A percentile compares a stretch with the other conserved stretches of the same genome.
Conservation (phyloP, 2,329 filamentous ascomycete genomes). For the Arthrobotrys musiformis region DNA sequence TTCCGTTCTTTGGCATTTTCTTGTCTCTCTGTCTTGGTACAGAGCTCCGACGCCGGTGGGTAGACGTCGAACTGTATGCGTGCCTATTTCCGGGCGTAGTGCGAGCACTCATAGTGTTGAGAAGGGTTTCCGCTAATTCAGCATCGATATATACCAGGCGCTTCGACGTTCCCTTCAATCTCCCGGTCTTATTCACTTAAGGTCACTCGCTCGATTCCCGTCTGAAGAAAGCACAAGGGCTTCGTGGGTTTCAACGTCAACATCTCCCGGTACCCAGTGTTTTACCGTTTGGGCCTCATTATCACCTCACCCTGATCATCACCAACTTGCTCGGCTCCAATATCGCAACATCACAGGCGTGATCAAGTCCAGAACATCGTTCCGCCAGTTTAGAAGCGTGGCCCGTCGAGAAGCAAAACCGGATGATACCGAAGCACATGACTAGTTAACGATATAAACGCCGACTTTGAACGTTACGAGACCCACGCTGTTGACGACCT, state of each 20-base stretch:
- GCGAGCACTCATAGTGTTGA: not conserved
- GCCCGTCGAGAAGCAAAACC: constrained; percentile 22
- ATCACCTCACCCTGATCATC: not conserved
- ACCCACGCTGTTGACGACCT: constrained; percentile 56
- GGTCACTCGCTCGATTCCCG: constrained; percentile 20
- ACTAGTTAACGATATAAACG: constrained; percentile 55
- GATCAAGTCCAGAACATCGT: not conserved
- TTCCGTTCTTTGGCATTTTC: not conserved
- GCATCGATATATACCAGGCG: constrained; percentile 30
- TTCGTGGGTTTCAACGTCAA: not conserved
- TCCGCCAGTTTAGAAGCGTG: not conserved
- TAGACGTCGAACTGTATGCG: constrained; percentile 11
- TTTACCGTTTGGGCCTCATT: not conserved
- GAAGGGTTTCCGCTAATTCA: constrained; percentile 42
- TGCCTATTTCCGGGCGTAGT: constrained; percentile 13
- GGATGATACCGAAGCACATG: constrained; percentile 43
- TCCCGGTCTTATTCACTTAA: constrained; percentile 45
- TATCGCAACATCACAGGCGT: constrained; percentile 3
- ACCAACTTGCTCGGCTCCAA: constrained; percentile 5
- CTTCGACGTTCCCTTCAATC: constrained; percentile 30
- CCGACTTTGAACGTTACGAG: constrained; percentile 55
- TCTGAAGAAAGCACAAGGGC: not conserved
- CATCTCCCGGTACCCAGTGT: constrained; percentile 20
- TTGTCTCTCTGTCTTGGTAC: not conserved
- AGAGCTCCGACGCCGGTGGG: constrained; percentile 34